A percentile compares a stretch with the other conserved stretches of the same genome.
Conservation (phyloP, 495 filamentous ascomycete genomes). For the Penicillium lagena region DNA sequence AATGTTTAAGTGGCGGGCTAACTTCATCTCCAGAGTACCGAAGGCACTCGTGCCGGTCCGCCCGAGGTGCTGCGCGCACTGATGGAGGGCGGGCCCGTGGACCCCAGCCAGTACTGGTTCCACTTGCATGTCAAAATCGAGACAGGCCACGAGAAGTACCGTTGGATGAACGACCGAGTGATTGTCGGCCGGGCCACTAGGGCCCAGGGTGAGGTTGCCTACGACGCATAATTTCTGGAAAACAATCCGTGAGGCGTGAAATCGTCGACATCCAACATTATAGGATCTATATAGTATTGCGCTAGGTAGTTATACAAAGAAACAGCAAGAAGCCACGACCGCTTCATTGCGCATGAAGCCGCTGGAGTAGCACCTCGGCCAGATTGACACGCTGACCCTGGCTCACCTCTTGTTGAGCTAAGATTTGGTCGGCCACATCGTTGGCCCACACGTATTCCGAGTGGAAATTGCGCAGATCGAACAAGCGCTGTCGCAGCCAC, state of each 20-base stretch:
- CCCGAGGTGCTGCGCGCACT: slow-evolving; percentile 21
- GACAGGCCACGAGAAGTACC: slow-evolving; percentile 25
- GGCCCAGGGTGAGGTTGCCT: slow-evolving; percentile 21
- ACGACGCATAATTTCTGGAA: slow-evolving; percentile 26
- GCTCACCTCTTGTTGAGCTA: slow-evolving; percentile 23
- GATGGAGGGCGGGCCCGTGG: slow-evolving; percentile 23
- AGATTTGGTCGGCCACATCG: slow-evolving; percentile 25
- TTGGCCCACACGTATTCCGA: slow-evolving; percentile 31
- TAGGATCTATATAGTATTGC: slow-evolving; percentile 10
- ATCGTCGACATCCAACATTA: not conserved
- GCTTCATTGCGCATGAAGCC: slow-evolving; percentile 12
- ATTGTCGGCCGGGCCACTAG: slow-evolving; percentile 24
- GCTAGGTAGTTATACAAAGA: slow-evolving; percentile 12
- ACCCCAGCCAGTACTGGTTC: slow-evolving; percentile 24
- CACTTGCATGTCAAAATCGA: slow-evolving; percentile 25
- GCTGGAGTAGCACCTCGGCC: slow-evolving; percentile 23
- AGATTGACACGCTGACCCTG: slow-evolving; percentile 25
- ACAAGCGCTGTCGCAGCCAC: slow-evolving; percentile 34
- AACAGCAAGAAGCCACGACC: not conserved
- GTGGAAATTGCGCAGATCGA: slow-evolving; percentile 23
- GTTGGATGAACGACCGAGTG: slow-evolving; percentile 28
- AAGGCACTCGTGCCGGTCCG: slow-evolving; percentile 21
- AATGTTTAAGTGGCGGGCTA: not conserved
- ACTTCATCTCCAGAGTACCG: slow-evolving; percentile 7
- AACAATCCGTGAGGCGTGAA: slow-evolving; percentile 7